Evolutionary conservation across 495 filamentous ascomycete genomes (phyloP).

Genomic region (Xylaria cubensis): DNA sequence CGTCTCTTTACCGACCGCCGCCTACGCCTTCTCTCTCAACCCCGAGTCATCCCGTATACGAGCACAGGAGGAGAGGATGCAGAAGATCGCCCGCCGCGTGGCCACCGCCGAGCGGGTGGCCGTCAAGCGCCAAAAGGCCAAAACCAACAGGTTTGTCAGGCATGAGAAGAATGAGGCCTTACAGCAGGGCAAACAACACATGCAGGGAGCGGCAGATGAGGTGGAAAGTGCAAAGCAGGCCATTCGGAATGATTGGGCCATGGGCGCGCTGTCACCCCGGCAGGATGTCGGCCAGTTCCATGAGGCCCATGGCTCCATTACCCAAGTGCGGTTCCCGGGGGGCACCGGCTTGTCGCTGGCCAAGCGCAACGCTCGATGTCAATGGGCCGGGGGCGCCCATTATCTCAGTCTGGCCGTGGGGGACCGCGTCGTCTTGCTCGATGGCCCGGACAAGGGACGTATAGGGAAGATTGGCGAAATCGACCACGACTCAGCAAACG

Average conservation of each 20-base stretch:
- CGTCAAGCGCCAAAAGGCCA: slow-evolving; percentile 53
- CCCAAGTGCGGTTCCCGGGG: slow-evolving; percentile 39
- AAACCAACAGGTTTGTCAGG: slow-evolving; percentile 43
- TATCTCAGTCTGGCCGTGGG: slow-evolving; percentile 68
- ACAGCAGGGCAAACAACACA: slow-evolving; percentile 11
- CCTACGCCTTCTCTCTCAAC: background rate
- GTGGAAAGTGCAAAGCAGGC: slow-evolving; percentile 41
- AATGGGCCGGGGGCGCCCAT: slow-evolving; percentile 60
- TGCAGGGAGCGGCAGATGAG: slow-evolving; percentile 25
- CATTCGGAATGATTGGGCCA: slow-evolving; percentile 70
- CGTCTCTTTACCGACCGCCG: background rate
- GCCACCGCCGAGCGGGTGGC: slow-evolving; percentile 70
- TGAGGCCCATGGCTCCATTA: slow-evolving; percentile 56
- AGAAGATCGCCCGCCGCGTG: slow-evolving; percentile 75
- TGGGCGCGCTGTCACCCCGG: slow-evolving; percentile 77
- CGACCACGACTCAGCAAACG: slow-evolving; percentile 59
- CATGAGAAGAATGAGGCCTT: slow-evolving; percentile 38
- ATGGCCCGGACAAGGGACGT: slow-evolving; percentile 78
- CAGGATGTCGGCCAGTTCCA: slow-evolving; percentile 61
- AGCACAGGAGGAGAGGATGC: slow-evolving; percentile 56
- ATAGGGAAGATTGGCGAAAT: slow-evolving; percentile 74
- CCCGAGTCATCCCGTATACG: background rate
- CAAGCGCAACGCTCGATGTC: slow-evolving; percentile 41
- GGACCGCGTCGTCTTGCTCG: slow-evolving; percentile 80
- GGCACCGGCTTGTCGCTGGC: slow-evolving; percentile 38